Percentiles rank a stretch among this genome's conserved stretches.
Evolutionary conservation across 164 flowering plant genomes (phyloP).

Genomic region (Magnolia changhungtana): DNA sequence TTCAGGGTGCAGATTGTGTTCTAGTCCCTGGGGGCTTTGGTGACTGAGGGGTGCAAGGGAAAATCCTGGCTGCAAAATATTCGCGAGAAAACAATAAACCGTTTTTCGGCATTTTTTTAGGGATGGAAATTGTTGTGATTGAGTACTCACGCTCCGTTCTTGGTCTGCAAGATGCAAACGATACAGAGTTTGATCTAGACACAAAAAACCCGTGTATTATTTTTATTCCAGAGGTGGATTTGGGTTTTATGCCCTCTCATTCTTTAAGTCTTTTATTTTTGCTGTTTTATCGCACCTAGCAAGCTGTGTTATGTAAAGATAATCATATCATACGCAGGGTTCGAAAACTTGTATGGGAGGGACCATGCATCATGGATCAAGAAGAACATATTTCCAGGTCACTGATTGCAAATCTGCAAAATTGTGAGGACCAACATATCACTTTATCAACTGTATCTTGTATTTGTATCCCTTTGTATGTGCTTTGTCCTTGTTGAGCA

Average conservation of each 20-base stretch:
- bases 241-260: neutral
- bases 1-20: constrained; percentile 82
- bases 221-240: constrained; percentile 90
- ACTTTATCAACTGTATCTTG: neutral
- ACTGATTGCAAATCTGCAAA: constrained; percentile 67
- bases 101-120: constrained; percentile 87
- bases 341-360: constrained; percentile 97
- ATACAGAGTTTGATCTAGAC: constrained; percentile 83
- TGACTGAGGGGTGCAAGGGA: constrained; percentile 95
- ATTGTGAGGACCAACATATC: constrained; percentile 45
- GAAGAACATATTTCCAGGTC: constrained; percentile 73
- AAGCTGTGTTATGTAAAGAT: neutral
- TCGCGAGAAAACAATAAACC: constrained; percentile 84
- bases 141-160: constrained; percentile 86
- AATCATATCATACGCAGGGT: constrained; percentile 40
- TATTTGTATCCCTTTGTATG: neutral
- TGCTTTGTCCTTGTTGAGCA: too few species aligned
- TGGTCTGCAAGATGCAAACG: constrained; percentile 73
- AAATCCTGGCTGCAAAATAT: constrained; percentile 89
- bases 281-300: neutral
- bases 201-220: constrained; percentile 84
- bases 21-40: constrained; percentile 99
- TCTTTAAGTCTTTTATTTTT: neutral
- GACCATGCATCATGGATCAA: constrained; percentile 95
- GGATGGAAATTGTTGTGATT: constrained; percentile 94